These are phyloP conservation scores for Rhizopogon vulgaris DNA, from an alignment of 768 basidiomycete species.

Conservation along the genomic window DNA sequence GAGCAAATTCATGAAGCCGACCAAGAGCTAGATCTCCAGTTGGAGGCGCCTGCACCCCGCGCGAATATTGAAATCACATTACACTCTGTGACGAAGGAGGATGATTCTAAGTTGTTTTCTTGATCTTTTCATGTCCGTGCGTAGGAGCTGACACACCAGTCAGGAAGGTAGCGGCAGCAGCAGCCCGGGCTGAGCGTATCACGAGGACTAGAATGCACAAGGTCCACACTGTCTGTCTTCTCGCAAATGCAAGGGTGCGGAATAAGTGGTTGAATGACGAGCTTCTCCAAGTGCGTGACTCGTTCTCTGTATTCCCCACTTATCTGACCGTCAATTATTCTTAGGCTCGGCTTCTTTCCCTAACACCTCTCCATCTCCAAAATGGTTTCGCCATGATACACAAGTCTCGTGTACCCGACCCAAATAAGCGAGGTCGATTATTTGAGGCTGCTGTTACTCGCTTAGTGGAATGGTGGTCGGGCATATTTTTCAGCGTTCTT, in stretches of 20 bases:
- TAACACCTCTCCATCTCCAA: slow-evolving; percentile 77
- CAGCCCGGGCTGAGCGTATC: slow-evolving; percentile 62
- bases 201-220: slow-evolving; percentile 81
- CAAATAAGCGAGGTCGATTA: slow-evolving; percentile 73
- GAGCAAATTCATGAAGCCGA: slow-evolving; percentile 10
- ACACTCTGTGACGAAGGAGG: slow-evolving; percentile 35
- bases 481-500: slow-evolving; percentile 59
- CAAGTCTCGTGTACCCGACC: slow-evolving; percentile 75
- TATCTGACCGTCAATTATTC: slow-evolving; percentile 7
- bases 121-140: not conserved
- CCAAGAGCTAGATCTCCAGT: slow-evolving; percentile 17
- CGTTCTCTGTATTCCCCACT: not conserved
- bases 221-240: slow-evolving; percentile 77
- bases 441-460: slow-evolving; percentile 78
- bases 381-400: slow-evolving; percentile 77
- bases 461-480: slow-evolving; percentile 82
- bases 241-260: slow-evolving; percentile 66
- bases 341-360: slow-evolving; percentile 84
- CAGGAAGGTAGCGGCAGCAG: slow-evolving; percentile 34
- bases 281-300: slow-evolving; percentile 65
- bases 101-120: slow-evolving; percentile 38
- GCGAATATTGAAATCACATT: slow-evolving; percentile 69
- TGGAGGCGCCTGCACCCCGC: slow-evolving; percentile 28
- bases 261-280: slow-evolving; percentile 83
- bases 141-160: slow-evolving; percentile 23